These are phyloP conservation scores for Botrytis elliptica DNA, from an alignment of 2,329 filamentous ascomycete genomes.

Conservation along the genomic window DNA sequence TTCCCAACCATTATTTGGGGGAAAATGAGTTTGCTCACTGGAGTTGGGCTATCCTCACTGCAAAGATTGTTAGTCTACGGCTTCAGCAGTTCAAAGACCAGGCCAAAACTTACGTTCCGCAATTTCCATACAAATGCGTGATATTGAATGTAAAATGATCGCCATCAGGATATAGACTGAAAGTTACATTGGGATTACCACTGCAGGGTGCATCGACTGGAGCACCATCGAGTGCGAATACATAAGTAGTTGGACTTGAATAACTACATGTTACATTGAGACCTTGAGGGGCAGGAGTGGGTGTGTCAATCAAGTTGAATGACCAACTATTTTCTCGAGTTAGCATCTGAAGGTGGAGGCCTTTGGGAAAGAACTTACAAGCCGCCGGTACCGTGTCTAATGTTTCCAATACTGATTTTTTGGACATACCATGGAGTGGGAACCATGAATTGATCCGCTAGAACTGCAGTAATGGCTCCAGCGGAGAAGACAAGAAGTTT, in stretches of 20 bases:
- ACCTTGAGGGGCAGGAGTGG: slow-evolving; percentile 26
- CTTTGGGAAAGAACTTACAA: slow-evolving; percentile 20
- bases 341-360: not conserved
- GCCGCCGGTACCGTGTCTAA: slow-evolving; percentile 28
- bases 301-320: slow-evolving; percentile 27
- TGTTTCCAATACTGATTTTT: slow-evolving; percentile 24
- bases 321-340: slow-evolving; percentile 23
- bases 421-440: slow-evolving; percentile 27
- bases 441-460: slow-evolving; percentile 20
- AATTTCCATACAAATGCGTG: slow-evolving; percentile 28
- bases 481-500: not conserved
- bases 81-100: not conserved
- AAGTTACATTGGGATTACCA: slow-evolving; percentile 27
- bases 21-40: not conserved
- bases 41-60: not conserved
- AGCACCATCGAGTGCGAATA: slow-evolving; percentile 25
- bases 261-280: slow-evolving; percentile 29
- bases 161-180: slow-evolving; percentile 26
- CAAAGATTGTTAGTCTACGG: not conserved
- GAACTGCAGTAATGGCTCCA: not conserved
- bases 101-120: slow-evolving; percentile 23
- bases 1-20: not conserved
- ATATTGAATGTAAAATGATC: slow-evolving; percentile 27
- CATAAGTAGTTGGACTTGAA: slow-evolving; percentile 15
- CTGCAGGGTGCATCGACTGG: slow-evolving; percentile 24